Base-by-base conservation (phyloP, 164 flowering plant species). In the Nelumbo lutea region DNA sequence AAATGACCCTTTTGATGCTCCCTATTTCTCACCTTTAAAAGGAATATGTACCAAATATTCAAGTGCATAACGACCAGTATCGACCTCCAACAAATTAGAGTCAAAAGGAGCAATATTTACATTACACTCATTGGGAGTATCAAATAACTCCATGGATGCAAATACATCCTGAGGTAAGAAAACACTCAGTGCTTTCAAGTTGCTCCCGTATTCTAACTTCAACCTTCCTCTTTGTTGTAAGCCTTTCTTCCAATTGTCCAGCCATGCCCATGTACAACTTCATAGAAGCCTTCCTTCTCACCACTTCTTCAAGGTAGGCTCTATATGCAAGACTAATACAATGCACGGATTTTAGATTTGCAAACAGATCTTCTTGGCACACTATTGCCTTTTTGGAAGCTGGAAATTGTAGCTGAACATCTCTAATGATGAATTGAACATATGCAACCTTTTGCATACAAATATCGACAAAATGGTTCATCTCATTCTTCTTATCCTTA, bases 201-300 rank as follows among this genome's bases (percentile, higher is more conserved):
- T 86, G 97, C 65, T 93, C 98, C 14, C 99, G 83, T 71, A 83
- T 84, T 79, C 92, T 83, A 67, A 88, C 88, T 81, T 96, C 99
- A 45, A 53, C 71, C 68, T 91, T 98, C 80, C 98, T 85, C 84
- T 82, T 89, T 58, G 82, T 75, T 40, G 99, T 97, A 75, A 96
- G 96, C 75, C 73, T 85, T 81, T 96, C 99, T 43, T 98, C 99
- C 77, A 96, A 72, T 62, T 91, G 96, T n/a, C 99, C 98, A 74
- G 98, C 99, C 89, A 86, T 83, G 66, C 99, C 98, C 99, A 96
- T 96, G 78, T 93, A 96, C 65, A 96, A 90, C 81, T 96, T 96
- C 96, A 90, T 88, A 15, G 87, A 83, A 57, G 98, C 91, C 79
- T 90, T 93, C 78, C 99, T 85, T 78, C 98, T 84, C 60, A 90